Evolutionary conservation across 2,329 filamentous ascomycete species (phyloP), one percentile per base, ranked within the genome.

Genomic region (Tolypocladium inflatum): DNA sequence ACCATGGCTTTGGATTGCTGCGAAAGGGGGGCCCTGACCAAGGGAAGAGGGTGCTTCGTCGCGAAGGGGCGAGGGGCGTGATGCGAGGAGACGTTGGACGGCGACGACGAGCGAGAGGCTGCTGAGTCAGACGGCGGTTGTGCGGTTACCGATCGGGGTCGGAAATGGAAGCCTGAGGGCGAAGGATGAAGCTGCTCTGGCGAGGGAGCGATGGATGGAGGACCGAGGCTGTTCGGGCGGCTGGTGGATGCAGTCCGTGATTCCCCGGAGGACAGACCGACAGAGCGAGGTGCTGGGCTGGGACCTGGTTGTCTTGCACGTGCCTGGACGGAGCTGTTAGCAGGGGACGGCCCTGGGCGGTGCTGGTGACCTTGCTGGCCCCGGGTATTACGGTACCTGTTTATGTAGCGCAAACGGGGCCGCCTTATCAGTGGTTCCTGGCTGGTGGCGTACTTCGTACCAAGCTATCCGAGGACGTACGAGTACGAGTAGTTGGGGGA

Each of bases 21-120:
- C 77, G 68, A 75, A 71, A 65, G 74, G 73, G 73, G 84, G 87
- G 89, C 90, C 93, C 92, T 94, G 93, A 97, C 93, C 93, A 95
- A 97, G 93, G 92, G 90, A 89, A 79, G 78, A 86, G 83, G 86
- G 79, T 86, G 90, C 89, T 91, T 91, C 90, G 83, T 92, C 83
- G 90, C 90, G 71, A 70, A 62, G 35, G 65, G 62, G 63, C 59
- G 62, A 62, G 35, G 65, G 62, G 63, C 59, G 62, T 61, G 63
- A 58, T 59, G 54, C 21, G 70, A 68, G 61, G 65, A 61, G 62
- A 60, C 62, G 61, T 62, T 59, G 21, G 64, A 64, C 59, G 58
- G 56, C 48, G 17, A 26, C 39, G 43, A 19, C 10, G 41, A 30
- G 38, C 17, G 55, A 57, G 56, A 57, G 51, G 21, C 55, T 37